Evolutionary conservation across 148 eudicot genomes (phyloP).

Genomic region (Rhododendron griersonianum): DNA sequence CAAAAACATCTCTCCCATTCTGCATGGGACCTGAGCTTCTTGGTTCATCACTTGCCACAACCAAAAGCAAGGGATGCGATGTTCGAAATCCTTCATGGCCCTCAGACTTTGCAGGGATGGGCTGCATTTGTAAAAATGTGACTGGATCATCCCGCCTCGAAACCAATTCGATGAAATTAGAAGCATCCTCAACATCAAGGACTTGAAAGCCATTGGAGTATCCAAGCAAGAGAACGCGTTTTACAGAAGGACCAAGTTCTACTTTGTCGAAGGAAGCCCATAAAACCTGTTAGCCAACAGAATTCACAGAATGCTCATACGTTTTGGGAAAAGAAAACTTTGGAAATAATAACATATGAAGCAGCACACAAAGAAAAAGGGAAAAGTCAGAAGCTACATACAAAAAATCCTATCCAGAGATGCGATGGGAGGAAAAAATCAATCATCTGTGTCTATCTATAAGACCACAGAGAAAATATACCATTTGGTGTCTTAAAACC

Average conservation of each 20-base stretch:
- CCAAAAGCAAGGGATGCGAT: conserved; percentile 81
- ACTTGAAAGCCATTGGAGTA: conserved; percentile 93
- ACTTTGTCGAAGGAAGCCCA: conserved; percentile 95
- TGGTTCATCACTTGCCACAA: conserved; percentile 85
- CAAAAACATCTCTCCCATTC: conserved; percentile 49
- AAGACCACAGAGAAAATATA: neutral
- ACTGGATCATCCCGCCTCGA: conserved; percentile 89
- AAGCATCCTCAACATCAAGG: conserved; percentile 89
- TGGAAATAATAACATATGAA: neutral
- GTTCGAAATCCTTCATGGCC: conserved; percentile 52
- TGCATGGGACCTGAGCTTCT: conserved; percentile 43
- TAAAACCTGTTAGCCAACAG: conserved; percentile 54
- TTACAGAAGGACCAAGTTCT: conserved; percentile 55
- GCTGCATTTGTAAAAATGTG: conserved; percentile 88
- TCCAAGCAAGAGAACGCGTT: conserved; percentile 79
- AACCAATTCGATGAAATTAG: conserved; percentile 73
- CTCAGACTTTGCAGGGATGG: conserved; percentile 53
- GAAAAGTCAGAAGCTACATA: neutral
- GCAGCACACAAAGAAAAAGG: neutral
- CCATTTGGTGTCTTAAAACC: neutral
- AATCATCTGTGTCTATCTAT: neutral
- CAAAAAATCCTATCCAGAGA: neutral
- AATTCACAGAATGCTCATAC: conserved; percentile 1
- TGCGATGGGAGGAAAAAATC: neutral
- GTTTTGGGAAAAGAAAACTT: neutral